Conservation (phyloP, 345 rosid species). For the Populus davidiana region DNA sequence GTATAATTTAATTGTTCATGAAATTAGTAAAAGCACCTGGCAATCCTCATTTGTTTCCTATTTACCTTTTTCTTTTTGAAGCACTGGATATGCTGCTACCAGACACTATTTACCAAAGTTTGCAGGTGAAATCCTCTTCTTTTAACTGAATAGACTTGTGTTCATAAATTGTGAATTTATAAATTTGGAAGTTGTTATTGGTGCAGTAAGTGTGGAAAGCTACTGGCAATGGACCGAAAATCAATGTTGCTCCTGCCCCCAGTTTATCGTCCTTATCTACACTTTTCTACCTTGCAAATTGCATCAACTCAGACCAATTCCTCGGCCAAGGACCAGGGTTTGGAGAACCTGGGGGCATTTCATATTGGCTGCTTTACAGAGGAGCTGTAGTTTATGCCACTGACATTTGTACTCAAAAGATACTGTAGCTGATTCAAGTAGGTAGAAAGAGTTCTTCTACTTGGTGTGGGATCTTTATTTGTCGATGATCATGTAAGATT, state of each 20-base stretch:
- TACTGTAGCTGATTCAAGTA: neutral
- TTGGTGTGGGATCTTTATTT: too few relatives aligned
- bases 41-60: neutral
- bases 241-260: conserved; percentile 38
- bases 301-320: conserved; percentile 5
- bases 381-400: conserved; percentile 8
- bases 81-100: conserved; percentile 88
- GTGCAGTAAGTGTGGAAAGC: conserved; percentile 68
- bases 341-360: conserved; percentile 9
- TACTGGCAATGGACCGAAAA: conserved; percentile 67
- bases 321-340: conserved; percentile 17
- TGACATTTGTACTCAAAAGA: neutral
- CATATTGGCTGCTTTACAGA: conserved; percentile 23
- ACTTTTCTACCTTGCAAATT: conserved; percentile 10
- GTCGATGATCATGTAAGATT: neutral
- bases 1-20: neutral
- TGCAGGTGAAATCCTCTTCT: conserved; percentile 53
- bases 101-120: conserved; percentile 58
- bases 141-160: conserved; percentile 5
- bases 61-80: conserved; percentile 23
- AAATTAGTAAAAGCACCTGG: neutral
- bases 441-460: neutral
- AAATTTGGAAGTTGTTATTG: conserved; percentile 11
- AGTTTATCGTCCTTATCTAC: conserved; percentile 23
- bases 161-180: neutral